Percentiles rank a stretch among this genome's conserved stretches.
Evolutionary conservation across 805 yeast species (phyloP).

Genomic region (Yarrowia yakushimensis): DNA sequence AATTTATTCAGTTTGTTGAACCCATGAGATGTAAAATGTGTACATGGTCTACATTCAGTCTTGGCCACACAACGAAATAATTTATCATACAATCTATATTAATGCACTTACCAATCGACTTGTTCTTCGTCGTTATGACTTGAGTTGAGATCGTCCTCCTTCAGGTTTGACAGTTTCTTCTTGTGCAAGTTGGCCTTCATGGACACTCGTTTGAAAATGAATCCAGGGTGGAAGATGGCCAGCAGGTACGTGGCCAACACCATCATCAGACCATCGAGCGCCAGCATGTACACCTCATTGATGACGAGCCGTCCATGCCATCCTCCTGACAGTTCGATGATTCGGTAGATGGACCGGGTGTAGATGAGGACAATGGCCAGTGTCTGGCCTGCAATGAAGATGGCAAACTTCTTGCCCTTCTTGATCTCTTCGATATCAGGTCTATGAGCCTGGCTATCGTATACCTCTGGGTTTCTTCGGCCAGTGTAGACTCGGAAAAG

Average conservation of each 20-base stretch:
- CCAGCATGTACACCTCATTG: slow-evolving; percentile 56
- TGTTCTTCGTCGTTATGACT: background rate
- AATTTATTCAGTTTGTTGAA: background rate
- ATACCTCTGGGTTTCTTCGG: background rate
- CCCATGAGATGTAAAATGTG: background rate
- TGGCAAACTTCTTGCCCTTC: slow-evolving; percentile 29
- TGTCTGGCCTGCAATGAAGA: slow-evolving; percentile 28
- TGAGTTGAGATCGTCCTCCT: slow-evolving; percentile 5
- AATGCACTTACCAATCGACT: slow-evolving; percentile 2
- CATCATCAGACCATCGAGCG: slow-evolving; percentile 62
- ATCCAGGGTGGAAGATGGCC: slow-evolving; percentile 62
- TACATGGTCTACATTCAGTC: background rate
- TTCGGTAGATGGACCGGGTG: slow-evolving; percentile 67
- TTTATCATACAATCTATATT: slow-evolving; percentile 11
- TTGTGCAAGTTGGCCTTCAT: slow-evolving; percentile 20
- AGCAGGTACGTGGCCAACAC: slow-evolving; percentile 46
- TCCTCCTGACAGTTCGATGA: slow-evolving; percentile 67
- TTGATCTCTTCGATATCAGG: background rate
- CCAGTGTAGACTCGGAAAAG: slow-evolving; percentile 24
- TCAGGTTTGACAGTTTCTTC: background rate
- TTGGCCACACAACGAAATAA: background rate
- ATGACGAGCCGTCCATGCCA: slow-evolving; percentile 64
- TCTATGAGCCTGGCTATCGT: background rate
- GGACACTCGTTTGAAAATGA: slow-evolving; percentile 2
- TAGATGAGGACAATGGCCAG: slow-evolving; percentile 52